phyloP scores from a whole-genome alignment of 768 basidiomycete species.

The Pulveroboletus sp. region DNA sequence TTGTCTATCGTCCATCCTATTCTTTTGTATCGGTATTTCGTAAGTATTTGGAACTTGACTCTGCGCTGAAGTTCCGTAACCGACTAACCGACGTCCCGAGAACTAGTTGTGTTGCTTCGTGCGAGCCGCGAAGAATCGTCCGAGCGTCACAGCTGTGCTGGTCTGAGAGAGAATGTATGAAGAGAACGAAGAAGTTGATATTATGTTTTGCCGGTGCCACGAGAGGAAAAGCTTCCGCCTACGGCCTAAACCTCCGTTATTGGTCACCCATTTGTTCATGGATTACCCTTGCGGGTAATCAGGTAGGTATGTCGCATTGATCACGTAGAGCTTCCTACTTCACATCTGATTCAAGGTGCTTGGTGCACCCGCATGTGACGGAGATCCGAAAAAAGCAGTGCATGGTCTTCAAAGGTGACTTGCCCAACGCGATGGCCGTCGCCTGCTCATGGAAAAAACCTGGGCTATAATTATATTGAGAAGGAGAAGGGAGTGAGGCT shows the following conservation, averaged over 20 bases:
- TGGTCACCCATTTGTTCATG: conserved; percentile 1
- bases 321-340: not conserved
- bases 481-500: not conserved
- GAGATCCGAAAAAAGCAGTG: not conserved
- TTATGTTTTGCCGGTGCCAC: not conserved
- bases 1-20: not conserved
- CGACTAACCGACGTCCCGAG: not conserved
- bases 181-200: not conserved
- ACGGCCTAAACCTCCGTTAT: not conserved
- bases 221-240: conserved; percentile 3
- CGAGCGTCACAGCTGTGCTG: not conserved
- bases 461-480: conserved; percentile 1
- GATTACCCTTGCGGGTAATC: conserved; percentile 1
- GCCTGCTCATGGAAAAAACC: not conserved
- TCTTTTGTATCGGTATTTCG: not conserved
- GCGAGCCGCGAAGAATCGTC: not conserved
- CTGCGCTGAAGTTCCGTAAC: not conserved
- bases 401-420: not conserved
- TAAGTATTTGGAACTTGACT: not conserved
- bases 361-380: not conserved
- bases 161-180: not conserved
- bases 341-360: not conserved
- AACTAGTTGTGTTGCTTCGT: not conserved
- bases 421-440: not conserved
- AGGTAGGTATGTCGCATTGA: not conserved